phyloP scores from a whole-genome alignment of 768 basidiomycete species.

The Lentinula edodes region DNA sequence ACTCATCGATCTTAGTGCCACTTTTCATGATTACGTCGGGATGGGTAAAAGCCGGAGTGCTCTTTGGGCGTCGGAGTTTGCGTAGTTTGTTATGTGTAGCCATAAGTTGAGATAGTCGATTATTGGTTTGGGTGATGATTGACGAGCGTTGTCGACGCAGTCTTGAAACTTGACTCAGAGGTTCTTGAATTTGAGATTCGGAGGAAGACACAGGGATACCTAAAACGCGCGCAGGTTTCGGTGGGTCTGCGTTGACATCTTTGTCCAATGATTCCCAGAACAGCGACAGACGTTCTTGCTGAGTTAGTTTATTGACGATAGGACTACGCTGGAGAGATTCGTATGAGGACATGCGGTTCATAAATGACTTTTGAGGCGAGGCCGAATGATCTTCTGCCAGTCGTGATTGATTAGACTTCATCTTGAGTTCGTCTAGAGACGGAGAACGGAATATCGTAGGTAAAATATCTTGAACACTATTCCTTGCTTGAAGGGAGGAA shows the following conservation, averaged over 20 bases:
- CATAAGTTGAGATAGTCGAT: not conserved
- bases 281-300: not conserved
- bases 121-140: not conserved
- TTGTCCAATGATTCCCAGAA: slow-evolving; percentile 9
- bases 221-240: not conserved
- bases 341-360: not conserved
- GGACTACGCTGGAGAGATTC: not conserved
- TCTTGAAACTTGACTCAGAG: not conserved
- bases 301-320: not conserved
- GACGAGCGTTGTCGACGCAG: slow-evolving; percentile 7
- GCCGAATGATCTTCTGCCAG: not conserved
- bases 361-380: not conserved
- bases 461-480: slow-evolving; percentile 6
- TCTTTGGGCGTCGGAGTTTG: slow-evolving; percentile 2
- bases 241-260: not conserved
- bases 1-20: not conserved
- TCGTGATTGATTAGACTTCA: not conserved
- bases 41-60: slow-evolving; percentile 2
- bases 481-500: slow-evolving; percentile 6
- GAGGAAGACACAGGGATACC: not conserved
- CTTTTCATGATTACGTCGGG: not conserved
- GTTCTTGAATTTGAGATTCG: not conserved
- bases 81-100: slow-evolving; percentile 1
- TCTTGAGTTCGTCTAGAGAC: slow-evolving; percentile 1
- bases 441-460: slow-evolving; percentile 7